Evolutionary conservation across 129 eudicot species (phyloP).

Genomic region (Lactuca saligna): DNA sequence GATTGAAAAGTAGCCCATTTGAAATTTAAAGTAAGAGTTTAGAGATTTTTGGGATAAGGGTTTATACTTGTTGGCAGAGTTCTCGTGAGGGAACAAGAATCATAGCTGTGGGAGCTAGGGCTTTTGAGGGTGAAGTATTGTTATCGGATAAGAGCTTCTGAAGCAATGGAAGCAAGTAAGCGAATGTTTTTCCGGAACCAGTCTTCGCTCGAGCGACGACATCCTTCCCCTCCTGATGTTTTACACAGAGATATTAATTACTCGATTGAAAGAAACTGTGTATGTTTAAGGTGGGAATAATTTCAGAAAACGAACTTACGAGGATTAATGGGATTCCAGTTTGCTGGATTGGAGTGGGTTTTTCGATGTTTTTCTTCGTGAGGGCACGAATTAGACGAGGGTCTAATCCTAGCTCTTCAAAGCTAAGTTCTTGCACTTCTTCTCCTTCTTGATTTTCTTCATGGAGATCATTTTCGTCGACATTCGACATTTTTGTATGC

Average conservation of each 20-base stretch:
- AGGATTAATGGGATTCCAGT: conserved; percentile 79
- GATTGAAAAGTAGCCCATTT: background rate
- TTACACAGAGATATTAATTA: background rate
- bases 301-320: conserved; percentile 25
- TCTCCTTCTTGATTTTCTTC: conserved; percentile 29
- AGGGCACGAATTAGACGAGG: conserved; percentile 82
- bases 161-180: conserved; percentile 83
- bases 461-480: background rate
- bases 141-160: conserved; percentile 69
- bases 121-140: conserved; percentile 27
- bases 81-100: conserved; percentile 88
- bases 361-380: conserved; percentile 56
- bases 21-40: background rate
- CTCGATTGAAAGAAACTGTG: background rate
- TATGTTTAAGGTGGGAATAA: background rate
- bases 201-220: conserved; percentile 96
- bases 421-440: conserved; percentile 44
- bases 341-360: conserved; percentile 87
- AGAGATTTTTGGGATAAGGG: background rate
- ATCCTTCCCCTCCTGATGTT: conserved; percentile 73
- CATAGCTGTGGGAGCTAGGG: conserved; percentile 59
- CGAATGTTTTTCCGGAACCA: conserved; percentile 95
- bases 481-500: conserved; percentile 30
- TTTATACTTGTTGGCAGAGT: conserved; percentile 72
- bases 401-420: conserved; percentile 81